Evolutionary conservation across 441 rosid species (phyloP).

Genomic region (Gossypium schwendimanii): DNA sequence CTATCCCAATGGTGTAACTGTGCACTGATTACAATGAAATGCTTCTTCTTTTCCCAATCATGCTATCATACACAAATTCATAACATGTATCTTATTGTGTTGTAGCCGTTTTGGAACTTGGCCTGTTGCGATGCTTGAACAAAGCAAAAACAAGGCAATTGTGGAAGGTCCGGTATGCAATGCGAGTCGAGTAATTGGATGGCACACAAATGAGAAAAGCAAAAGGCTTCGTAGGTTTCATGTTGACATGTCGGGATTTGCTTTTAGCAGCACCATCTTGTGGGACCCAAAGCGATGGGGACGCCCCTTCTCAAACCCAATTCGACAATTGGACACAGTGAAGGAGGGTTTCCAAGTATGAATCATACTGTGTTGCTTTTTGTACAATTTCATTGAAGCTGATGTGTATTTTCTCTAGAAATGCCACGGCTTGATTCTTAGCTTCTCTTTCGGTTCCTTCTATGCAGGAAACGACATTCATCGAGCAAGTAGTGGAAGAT

Average conservation of each 20-base stretch:
- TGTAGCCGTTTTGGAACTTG: conserved; percentile 88
- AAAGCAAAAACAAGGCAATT: conserved; percentile 83
- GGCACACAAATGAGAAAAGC: conserved; percentile 96
- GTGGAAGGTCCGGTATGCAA: conserved; percentile 93
- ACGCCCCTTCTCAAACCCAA: conserved; percentile 39
- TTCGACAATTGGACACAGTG: conserved; percentile 68
- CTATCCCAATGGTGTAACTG: background rate
- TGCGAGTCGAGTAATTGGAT: conserved; percentile 72
- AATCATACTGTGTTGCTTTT: background rate
- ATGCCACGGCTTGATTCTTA: background rate
- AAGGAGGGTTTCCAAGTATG: conserved; percentile 94
- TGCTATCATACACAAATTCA: background rate
- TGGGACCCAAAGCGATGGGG: conserved; percentile 88
- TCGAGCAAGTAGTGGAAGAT: conserved; percentile 84
- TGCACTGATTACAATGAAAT: background rate
- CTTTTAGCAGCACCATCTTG: conserved; percentile 84
- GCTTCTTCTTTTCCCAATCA: background rate
- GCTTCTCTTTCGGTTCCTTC: background rate
- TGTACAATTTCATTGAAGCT: background rate
- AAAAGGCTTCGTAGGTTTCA: conserved; percentile 81
- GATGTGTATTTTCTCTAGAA: background rate
- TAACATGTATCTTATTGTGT: background rate
- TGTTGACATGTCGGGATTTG: conserved; percentile 96
- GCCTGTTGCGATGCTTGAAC: conserved; percentile 98
- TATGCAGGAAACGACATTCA: conserved; percentile 78